Evolutionary conservation across 2,329 filamentous ascomycete species (phyloP).

Genomic region (Shiraia bambusicola): DNA sequence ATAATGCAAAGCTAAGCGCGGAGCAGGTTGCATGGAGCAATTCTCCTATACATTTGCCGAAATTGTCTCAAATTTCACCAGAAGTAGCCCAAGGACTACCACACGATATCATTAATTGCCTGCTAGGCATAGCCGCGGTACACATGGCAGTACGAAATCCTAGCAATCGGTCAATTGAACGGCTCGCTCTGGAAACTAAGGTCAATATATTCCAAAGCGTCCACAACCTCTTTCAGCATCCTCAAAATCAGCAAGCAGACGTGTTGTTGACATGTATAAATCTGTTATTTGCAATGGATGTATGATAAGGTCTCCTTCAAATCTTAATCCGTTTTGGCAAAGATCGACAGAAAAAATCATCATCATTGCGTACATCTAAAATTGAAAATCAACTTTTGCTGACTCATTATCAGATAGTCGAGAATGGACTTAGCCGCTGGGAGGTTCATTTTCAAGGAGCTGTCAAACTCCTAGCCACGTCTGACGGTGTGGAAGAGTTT

Average conservation of each 20-base stretch:
- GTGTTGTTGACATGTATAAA: conserved; percentile 14
- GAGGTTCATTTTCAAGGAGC: conserved; percentile 20
- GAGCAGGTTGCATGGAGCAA: conserved; percentile 6
- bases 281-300: conserved; percentile 29
- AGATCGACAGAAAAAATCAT: no score
- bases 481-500: conserved; percentile 23
- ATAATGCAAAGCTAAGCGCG: conserved; percentile 18
- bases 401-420: conserved; percentile 14
- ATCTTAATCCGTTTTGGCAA: no score
- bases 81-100: conserved; percentile 15
- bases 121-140: conserved; percentile 24
- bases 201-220: conserved; percentile 20
- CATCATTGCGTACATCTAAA: neutral
- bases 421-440: conserved; percentile 22
- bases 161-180: conserved; percentile 12
- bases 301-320: conserved; percentile 6
- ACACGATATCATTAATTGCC: conserved; percentile 19
- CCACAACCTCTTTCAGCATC: conserved; percentile 13
- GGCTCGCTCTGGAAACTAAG: conserved; percentile 24
- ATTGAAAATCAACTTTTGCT: neutral
- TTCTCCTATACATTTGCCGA: conserved; percentile 8
- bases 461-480: conserved; percentile 17
- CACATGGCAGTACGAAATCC: conserved; percentile 23
- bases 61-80: conserved; percentile 13
- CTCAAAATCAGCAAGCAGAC: conserved; percentile 19